A percentile compares a stretch with the other conserved stretches of the same genome.
Conservation (phyloP, 257 asterid genomes). For the Euphrasia confusa region DNA sequence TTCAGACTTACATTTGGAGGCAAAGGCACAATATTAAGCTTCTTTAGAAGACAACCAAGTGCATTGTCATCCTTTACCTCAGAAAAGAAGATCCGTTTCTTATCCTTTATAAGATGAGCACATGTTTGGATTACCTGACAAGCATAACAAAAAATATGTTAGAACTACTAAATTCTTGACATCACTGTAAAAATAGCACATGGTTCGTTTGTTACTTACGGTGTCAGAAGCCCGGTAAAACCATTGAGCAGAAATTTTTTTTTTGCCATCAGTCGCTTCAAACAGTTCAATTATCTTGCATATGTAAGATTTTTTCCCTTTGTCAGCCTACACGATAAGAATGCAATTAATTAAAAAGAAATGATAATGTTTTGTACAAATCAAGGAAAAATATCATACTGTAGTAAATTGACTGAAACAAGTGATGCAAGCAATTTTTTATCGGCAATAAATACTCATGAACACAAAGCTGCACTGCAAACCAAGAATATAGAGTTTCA, state of each 20-base stretch:
- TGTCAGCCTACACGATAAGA: conserved; percentile 41
- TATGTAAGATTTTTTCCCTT: conserved; percentile 39
- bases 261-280: conserved; percentile 43
- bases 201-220: conserved; percentile 32
- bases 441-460: background rate
- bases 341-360: background rate
- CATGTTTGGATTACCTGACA: conserved; percentile 46
- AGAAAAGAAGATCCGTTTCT: conserved; percentile 55
- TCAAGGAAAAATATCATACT: background rate
- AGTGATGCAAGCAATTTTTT: too few relatives aligned
- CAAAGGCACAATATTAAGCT: conserved; percentile 33
- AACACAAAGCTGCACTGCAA: background rate
- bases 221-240: conserved; percentile 71
- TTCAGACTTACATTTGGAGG: conserved; percentile 42
- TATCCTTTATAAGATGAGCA: conserved; percentile 31
- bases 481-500: conserved; percentile 6
- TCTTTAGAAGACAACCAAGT: conserved; percentile 50
- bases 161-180: background rate
- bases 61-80: conserved; percentile 68
- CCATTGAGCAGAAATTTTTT: conserved; percentile 62
- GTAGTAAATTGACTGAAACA: too few relatives aligned
- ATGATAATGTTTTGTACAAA: background rate
- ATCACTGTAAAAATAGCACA: background rate
- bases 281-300: conserved; percentile 71
- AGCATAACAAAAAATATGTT: conserved; percentile 10